Evolutionary conservation across 2,329 filamentous ascomycete species (phyloP), one percentile per base, ranked within the genome.

Genomic region (Helminthosporium solani): DNA sequence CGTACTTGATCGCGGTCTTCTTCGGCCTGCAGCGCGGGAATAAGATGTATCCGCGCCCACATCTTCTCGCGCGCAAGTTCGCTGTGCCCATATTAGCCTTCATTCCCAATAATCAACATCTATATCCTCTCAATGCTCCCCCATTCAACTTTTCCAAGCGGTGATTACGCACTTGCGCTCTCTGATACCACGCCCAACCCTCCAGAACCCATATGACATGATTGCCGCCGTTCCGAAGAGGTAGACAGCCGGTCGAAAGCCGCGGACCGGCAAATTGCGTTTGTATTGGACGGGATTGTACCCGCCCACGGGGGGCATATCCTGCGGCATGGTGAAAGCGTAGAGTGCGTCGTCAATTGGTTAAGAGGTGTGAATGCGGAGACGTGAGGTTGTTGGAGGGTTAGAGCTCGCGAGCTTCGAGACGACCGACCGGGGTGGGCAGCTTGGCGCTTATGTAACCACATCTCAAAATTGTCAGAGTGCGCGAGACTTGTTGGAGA

Each of bases 261-360:
- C 92, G 66, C 87, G 87, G 54, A 88, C 85, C 55, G 94, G 94
- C 53, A 99, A 79, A 77, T 97, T 97, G 74, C 94, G 87, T 84
- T 95, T 95, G 81, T 96, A 99, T 77, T 99, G 94, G 58, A 99
- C 87, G 73, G 92, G 86, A 73, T 85, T 87, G 75, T 99, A 99
- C 80, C 94, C 94, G 78, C 92, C 94, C 68, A 76, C 73, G 63
- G 94, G 94, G 78, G 94, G 94, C 84, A 99, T 89, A 80, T 99
- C 94, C 82, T 97, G 91, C 78, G 88, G 85, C 92, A 97, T 96
- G 68, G 57, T 85, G 78, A 72, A 46, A 52, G 56, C 48, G 50
- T 44, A 56, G 52, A 41, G 40, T 44, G 57, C 42, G 54, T 52
- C 53, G 38, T 60, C 61, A 66, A 68, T 68, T 49, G 53, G 58